phyloP scores from a whole-genome alignment of 331 rosid species.

The Pyrus hybrid region DNA sequence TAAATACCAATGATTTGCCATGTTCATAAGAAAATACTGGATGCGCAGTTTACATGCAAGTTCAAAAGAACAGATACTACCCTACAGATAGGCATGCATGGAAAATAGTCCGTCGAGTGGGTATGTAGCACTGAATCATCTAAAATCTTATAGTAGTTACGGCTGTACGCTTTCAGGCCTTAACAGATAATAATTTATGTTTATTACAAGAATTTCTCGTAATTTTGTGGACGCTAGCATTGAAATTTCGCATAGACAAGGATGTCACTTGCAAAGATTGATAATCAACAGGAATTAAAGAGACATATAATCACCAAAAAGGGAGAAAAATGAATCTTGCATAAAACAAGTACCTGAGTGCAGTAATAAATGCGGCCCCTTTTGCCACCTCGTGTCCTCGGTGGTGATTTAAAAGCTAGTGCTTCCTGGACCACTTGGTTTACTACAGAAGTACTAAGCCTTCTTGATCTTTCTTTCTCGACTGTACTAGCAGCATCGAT shows the following conservation, averaged over 20 bases:
- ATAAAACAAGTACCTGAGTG: slow-evolving; percentile 60
- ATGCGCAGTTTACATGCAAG: neutral
- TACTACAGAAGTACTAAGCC: slow-evolving; percentile 72
- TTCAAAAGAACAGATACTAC: neutral
- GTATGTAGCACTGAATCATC: neutral
- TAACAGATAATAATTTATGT: neutral
- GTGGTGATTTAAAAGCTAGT: slow-evolving; percentile 87
- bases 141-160: neutral
- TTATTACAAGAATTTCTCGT: neutral
- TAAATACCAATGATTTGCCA: neutral
- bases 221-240: neutral
- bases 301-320: neutral
- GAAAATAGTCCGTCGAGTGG: neutral
- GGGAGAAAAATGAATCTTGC: neutral
- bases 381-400: slow-evolving; percentile 84
- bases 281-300: neutral
- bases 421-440: slow-evolving; percentile 91
- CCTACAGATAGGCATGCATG: neutral
- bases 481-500: slow-evolving; percentile 78
- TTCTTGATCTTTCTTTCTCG: slow-evolving; percentile 89
- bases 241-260: neutral
- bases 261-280: neutral
- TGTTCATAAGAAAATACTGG: neutral
- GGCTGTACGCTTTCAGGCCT: neutral
- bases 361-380: slow-evolving; percentile 96